A percentile compares a stretch with the other conserved stretches of the same genome.
phyloP scores from a whole-genome alignment of 805 yeast species.

The Kodamaea jinghongensis region DNA sequence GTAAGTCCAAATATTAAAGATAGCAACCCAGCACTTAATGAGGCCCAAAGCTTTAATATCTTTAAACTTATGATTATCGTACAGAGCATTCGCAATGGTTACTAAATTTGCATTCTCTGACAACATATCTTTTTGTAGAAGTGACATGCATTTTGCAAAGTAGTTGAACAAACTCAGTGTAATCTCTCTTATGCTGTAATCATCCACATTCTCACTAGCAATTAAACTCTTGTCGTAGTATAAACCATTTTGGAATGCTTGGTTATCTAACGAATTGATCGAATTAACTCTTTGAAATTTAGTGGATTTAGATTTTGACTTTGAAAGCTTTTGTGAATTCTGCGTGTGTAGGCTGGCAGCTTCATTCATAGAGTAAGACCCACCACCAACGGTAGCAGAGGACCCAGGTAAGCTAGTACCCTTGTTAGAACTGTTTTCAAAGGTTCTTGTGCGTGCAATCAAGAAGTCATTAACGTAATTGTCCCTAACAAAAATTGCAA shows the following conservation, averaged over 20 bases:
- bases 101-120: slow-evolving; percentile 5
- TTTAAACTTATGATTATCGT: no score
- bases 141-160: slow-evolving; percentile 22
- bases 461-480: slow-evolving; percentile 11
- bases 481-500: slow-evolving; percentile 21
- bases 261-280: slow-evolving; percentile 9
- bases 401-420: not conserved
- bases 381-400: not conserved
- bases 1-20: slow-evolving; percentile 25
- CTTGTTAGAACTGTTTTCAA: not conserved
- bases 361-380: not conserved
- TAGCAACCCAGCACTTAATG: slow-evolving; percentile 19
- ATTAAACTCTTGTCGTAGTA: not conserved
- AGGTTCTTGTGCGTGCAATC: not conserved
- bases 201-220: slow-evolving; percentile 18
- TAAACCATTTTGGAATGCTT: slow-evolving; percentile 7
- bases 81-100: slow-evolving; percentile 2
- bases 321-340: slow-evolving; percentile 5
- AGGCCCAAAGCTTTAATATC: slow-evolving; percentile 2
- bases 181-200: slow-evolving; percentile 26
- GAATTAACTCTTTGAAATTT: slow-evolving; percentile 13
- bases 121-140: slow-evolving; percentile 21
- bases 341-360: no score
- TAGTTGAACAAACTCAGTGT: slow-evolving; percentile 26
- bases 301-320: slow-evolving; percentile 8